Evolutionary conservation across 2,329 filamentous ascomycete species (phyloP).

Genomic region (Chlorencoelia australis): DNA sequence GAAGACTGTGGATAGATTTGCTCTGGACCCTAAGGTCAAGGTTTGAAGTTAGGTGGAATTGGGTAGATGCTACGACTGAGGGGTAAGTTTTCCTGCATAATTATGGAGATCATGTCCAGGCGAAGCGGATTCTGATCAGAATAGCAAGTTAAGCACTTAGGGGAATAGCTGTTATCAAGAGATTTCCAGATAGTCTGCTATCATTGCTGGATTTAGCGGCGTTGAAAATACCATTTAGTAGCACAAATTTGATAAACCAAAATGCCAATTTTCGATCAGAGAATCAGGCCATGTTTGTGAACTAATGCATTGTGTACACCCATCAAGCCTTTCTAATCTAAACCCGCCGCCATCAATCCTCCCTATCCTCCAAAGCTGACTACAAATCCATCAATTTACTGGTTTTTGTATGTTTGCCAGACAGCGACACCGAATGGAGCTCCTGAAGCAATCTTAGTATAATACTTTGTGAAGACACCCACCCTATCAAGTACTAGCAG

Average conservation of each 20-base stretch:
- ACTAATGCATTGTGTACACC: conserved; percentile 6
- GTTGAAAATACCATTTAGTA: too few relatives aligned
- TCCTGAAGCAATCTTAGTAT: conserved; percentile 25
- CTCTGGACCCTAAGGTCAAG: conserved; percentile 39
- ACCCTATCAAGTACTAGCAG: neutral
- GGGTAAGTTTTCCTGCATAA: too few relatives aligned
- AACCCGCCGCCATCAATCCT: conserved; percentile 12
- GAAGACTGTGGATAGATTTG: conserved; percentile 39
- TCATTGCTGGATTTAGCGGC: too few relatives aligned
- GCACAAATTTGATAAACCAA: too few relatives aligned
- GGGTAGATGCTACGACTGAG: too few relatives aligned
- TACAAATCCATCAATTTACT: conserved; percentile 12
- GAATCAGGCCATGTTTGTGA: conserved; percentile 2
- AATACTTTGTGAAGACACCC: neutral
- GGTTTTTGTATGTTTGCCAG: conserved; percentile 33
- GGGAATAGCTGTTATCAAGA: too few relatives aligned
- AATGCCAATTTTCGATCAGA: too few relatives aligned
- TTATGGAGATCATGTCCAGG: too few relatives aligned
- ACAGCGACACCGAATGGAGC: conserved; percentile 51
- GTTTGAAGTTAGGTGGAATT: conserved; percentile 7
- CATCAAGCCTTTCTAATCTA: conserved; percentile 9
- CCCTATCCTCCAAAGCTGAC: neutral
- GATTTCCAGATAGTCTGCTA: too few relatives aligned
- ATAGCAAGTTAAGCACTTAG: too few relatives aligned
- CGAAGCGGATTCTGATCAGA: too few relatives aligned